Base-by-base conservation (phyloP, 2,329 filamentous ascomycete species). In the Ceratocystis albifundus region DNA sequence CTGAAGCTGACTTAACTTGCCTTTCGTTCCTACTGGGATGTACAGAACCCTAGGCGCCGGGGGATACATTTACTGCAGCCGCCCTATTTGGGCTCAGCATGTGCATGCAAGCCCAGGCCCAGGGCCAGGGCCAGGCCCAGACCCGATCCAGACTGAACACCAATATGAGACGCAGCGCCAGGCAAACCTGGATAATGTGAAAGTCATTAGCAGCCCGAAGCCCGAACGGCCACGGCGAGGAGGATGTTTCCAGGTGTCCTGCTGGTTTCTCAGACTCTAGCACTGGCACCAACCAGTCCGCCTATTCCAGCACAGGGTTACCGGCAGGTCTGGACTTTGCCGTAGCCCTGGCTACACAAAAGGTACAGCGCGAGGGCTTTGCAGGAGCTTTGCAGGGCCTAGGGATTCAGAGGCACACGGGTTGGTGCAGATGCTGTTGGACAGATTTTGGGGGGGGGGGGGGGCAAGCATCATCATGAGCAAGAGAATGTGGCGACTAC, bases 31-130 rank as follows among this genome's bases (percentile, higher is more conserved):
- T 68, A 61, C 68, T 61, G 66, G 36, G 36, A 41, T 41, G 45
- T 70, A 72, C 72, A 89, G 87, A 73, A 80, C 86, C 4, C 81
- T 90, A 68, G 88, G 88, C 65, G 88, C 88, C 55, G 88, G 88
- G 88, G 70, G 88, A 90, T 72, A 89, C 88, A 0, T 90, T 90
- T 71, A 83, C 88, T 69, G 88, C 87, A 44, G 87, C 86, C 68
- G 84, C 88, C 74, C 75, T 90, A 62, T 89, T 85, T 74, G 80
- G 78, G 45, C 74, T 88, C 68, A 74, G 81, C 66, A 12, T 44
- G 36, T 46, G 36, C 61, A 44, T 22, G 8, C 61, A 44, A 45
- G 36, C 81, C 78, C 71, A 79, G 79, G 69, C 70, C 71, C 55
- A 71, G 74, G 7, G 30, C 57, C 17, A 36, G 22, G 48, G 20